phyloP scores from a whole-genome alignment of 768 basidiomycete species.

The Trametes punicea region DNA sequence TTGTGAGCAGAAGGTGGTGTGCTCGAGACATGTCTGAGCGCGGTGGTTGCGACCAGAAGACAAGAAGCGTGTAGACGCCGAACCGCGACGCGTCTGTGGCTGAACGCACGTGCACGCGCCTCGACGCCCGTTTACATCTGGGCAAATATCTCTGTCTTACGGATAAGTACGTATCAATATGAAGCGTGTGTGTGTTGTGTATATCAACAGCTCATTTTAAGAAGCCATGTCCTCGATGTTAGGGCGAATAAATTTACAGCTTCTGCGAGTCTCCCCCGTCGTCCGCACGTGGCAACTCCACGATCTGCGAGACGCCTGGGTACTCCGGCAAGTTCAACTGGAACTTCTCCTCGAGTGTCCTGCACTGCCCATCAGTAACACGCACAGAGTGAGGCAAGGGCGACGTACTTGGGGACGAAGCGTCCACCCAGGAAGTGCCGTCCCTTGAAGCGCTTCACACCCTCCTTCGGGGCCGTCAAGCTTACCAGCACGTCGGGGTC shows the following conservation, averaged over 20 bases:
- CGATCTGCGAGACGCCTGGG: slow-evolving; percentile 76
- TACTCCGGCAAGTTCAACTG: slow-evolving; percentile 80
- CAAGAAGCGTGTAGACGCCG: neutral
- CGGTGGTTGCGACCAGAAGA: neutral
- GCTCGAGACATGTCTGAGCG: slow-evolving; percentile 28
- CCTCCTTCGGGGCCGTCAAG: slow-evolving; percentile 92
- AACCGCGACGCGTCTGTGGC: slow-evolving; percentile 14
- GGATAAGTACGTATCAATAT: too few relatives aligned
- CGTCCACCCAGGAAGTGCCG: slow-evolving; percentile 92
- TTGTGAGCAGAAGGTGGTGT: slow-evolving; percentile 20
- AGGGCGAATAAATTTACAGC: neutral
- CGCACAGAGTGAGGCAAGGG: neutral
- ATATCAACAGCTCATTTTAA: neutral
- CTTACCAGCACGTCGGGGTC: slow-evolving; percentile 80
- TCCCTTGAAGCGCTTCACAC: slow-evolving; percentile 72
- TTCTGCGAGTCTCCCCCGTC: slow-evolving; percentile 2
- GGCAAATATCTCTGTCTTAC: too few relatives aligned
- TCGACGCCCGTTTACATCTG: neutral
- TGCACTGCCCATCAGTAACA: slow-evolving; percentile 30
- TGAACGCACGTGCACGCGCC: neutral
- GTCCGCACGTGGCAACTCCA: slow-evolving; percentile 52
- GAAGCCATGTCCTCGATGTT: neutral
- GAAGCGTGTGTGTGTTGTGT: neutral
- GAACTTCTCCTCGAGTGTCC: slow-evolving; percentile 69
- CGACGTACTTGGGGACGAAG: slow-evolving; percentile 80